Evolutionary conservation across 768 basidiomycete genomes (phyloP).

Genomic region (Astraeus odoratus): DNA sequence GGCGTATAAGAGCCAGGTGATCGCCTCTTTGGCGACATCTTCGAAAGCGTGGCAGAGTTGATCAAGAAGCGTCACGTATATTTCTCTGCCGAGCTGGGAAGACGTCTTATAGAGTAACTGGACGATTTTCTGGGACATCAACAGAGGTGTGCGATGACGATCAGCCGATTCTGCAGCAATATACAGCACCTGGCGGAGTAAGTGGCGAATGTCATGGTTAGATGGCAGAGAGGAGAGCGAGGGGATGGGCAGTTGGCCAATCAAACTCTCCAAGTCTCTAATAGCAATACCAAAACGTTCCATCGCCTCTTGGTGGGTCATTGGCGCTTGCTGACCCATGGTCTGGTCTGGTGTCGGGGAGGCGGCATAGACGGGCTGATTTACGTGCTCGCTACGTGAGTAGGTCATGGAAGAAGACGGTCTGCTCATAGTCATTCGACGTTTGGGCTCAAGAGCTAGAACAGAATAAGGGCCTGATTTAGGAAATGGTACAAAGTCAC

Average conservation of each 20-base stretch:
- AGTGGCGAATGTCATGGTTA: constrained; percentile 80
- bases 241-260: constrained; percentile 67
- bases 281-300: constrained; percentile 60
- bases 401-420: constrained; percentile 70
- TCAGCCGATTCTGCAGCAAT: constrained; percentile 77
- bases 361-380: constrained; percentile 43
- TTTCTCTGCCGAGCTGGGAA: constrained; percentile 81
- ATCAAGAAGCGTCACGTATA: constrained; percentile 85
- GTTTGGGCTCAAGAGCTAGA: constrained; percentile 50
- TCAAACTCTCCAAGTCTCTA: constrained; percentile 73
- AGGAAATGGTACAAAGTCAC: constrained; percentile 9
- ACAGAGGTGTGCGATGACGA: constrained; percentile 78
- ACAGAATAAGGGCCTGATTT: constrained; percentile 8
- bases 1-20: constrained; percentile 92
- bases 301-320: constrained; percentile 78
- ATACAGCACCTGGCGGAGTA: constrained; percentile 76
- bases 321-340: constrained; percentile 31
- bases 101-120: constrained; percentile 89
- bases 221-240: constrained; percentile 66
- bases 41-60: constrained; percentile 84
- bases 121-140: constrained; percentile 95
- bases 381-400: constrained; percentile 37
- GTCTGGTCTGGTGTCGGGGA: constrained; percentile 59
- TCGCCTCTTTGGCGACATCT: constrained; percentile 94
- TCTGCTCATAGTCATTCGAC: constrained; percentile 47